Percentiles rank a stretch among this genome's conserved stretches.
Evolutionary conservation across 2,329 filamentous ascomycete genomes (phyloP).

Genomic region (Alternaria panax): DNA sequence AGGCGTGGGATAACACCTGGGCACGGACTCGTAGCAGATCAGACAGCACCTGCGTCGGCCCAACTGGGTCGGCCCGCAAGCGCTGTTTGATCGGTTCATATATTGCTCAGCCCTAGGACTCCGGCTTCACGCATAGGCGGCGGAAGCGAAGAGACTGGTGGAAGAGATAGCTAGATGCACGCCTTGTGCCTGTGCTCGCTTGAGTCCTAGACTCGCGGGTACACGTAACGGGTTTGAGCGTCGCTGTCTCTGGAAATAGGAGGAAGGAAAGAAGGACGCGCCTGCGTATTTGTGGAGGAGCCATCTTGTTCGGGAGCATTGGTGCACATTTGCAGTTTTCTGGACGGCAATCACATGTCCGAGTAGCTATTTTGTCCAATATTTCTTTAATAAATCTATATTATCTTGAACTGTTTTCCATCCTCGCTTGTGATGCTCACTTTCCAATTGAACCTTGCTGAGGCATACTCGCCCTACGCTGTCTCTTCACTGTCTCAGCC

Average conservation of each 20-base stretch:
- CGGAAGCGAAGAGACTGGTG: conserved; percentile 24
- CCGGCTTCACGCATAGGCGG: conserved; percentile 35
- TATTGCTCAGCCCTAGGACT: conserved; percentile 51
- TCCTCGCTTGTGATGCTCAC: neutral
- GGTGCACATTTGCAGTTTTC: conserved; percentile 32
- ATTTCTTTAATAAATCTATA: conserved; percentile 2
- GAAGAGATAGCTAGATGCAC: conserved; percentile 48
- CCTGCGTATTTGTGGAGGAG: conserved; percentile 44
- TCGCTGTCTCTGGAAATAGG: conserved; percentile 41
- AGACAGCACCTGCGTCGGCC: conserved; percentile 27
- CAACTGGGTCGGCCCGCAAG: conserved; percentile 26
- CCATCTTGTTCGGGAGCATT: conserved; percentile 29
- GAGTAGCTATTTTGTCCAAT: conserved; percentile 3
- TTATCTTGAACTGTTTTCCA: neutral
- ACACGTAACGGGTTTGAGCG: conserved; percentile 41
- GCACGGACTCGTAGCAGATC: conserved; percentile 51
- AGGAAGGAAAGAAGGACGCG: conserved; percentile 16
- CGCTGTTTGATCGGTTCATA: conserved; percentile 44
- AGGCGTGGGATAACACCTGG: conserved; percentile 49
- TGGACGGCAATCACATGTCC: conserved; percentile 29
- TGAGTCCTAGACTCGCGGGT: conserved; percentile 36
- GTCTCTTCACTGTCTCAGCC: neutral
- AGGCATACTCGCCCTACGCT: neutral
- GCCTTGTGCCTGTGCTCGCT: conserved; percentile 26
- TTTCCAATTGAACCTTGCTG: neutral